Base-by-base conservation (phyloP, 257 asterid genomes). In the Plectranthus barbatus region DNA sequence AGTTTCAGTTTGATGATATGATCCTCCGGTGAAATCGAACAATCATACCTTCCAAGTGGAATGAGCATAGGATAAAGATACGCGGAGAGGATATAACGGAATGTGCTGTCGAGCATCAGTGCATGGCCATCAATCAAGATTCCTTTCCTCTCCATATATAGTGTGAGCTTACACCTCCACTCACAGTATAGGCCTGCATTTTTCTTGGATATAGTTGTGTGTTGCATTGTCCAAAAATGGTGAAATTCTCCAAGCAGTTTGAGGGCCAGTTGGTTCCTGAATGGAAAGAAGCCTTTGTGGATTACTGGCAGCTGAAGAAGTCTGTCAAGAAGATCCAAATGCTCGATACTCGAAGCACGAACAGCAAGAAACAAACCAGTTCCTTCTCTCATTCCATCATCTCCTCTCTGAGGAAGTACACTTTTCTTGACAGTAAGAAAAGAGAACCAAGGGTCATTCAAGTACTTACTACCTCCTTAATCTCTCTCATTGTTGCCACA, bases 241-340 rank as follows among this genome's bases (percentile, higher is more conserved):
- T 93, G 83, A 93, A 93, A 56, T 93, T 93, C 42, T 73, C 88
- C 33, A 93, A 87, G 75, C 97, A 93, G 66, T 90, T 90, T 67
- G 99, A 90, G 75, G 99, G 85, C 0, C 99, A 90, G 68, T 70
- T 93, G 26, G 77, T 93, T 50, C 97, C 97, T 10, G 99, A 93
- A 77, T 93, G 99, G 99, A 93, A 87, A 70, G 99, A 93, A 31
- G 99, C 96, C 40, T 93, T 90, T 51, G 95, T 93, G 2, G 99
- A 93, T 56, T 93, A 93, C 57, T 79, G 90, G 74, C 84, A 83
- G 61, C 91, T 93, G 60, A 93, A 93, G 67, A 85, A 81, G 66
- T 87, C 86, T 4, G 70, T 93, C 72, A 93, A 93, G 85, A 87
- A 86, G 77, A 78, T 87, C 26, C 80, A 79, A 56, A 61, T 68